phyloP scores from a whole-genome alignment of 306 rosid species.

The Malus domestica region DNA sequence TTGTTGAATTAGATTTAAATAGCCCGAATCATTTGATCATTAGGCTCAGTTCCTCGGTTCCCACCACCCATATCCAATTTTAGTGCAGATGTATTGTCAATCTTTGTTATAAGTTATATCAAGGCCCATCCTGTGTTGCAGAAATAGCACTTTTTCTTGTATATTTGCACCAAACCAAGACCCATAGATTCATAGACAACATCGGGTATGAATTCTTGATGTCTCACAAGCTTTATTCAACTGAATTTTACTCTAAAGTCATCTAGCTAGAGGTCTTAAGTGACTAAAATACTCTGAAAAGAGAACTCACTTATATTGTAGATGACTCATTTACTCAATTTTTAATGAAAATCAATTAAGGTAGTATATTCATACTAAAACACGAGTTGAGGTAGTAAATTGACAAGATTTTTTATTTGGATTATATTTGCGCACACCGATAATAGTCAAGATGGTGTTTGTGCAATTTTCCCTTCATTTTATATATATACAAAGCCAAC shows the following conservation, averaged over 20 bases:
- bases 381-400: background rate
- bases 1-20: too few species aligned
- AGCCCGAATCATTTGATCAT: accelerated
- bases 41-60: too few species aligned
- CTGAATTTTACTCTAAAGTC: background rate
- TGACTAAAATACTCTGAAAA: too few species aligned
- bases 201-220: background rate
- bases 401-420: too few species aligned
- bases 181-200: too few species aligned
- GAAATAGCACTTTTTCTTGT: background rate
- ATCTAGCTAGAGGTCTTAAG: background rate
- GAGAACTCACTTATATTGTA: background rate
- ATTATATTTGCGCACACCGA: background rate
- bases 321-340: too few species aligned
- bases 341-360: background rate
- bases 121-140: background rate
- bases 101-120: too few species aligned
- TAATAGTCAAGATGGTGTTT: background rate
- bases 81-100: background rate
- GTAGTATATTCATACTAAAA: background rate
- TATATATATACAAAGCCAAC: background rate
- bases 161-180: too few species aligned
- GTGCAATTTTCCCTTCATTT: background rate
- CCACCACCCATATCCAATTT: background rate
- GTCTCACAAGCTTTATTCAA: background rate